These are phyloP conservation scores for Peronospora destructor DNA, from an alignment of 352 stramenopile species.

Conservation along the genomic window DNA sequence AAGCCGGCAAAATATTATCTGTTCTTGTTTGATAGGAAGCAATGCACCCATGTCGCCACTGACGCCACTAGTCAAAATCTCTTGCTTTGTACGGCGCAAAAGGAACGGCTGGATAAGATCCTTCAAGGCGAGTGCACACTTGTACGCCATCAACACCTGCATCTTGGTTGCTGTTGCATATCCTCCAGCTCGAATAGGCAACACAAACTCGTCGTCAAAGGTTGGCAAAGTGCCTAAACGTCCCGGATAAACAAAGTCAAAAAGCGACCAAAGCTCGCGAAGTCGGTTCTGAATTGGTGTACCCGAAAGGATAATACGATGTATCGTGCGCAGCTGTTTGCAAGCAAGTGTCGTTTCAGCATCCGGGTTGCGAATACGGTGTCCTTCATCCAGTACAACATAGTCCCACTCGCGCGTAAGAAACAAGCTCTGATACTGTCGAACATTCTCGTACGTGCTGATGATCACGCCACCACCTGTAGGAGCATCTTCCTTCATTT, in stretches of 20 bases:
- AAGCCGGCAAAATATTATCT: slow-evolving; percentile 96
- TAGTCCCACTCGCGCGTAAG: slow-evolving; percentile 93
- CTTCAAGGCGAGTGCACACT: slow-evolving; percentile 92
- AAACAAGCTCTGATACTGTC: slow-evolving; percentile 87
- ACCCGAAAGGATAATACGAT: slow-evolving; percentile 90
- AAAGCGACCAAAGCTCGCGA: slow-evolving; percentile 95
- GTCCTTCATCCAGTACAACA: slow-evolving; percentile 97
- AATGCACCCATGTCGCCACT: slow-evolving; percentile 11
- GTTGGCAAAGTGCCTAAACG: slow-evolving; percentile 93
- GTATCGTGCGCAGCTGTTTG: slow-evolving; percentile 87
- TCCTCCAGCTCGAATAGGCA: slow-evolving; percentile 92
- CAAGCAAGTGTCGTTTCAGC: slow-evolving; percentile 93
- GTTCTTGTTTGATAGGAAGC: slow-evolving; percentile 96
- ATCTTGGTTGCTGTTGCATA: slow-evolving; percentile 90
- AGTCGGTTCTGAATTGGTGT: slow-evolving; percentile 94
- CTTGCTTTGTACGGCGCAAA: slow-evolving; percentile 92
- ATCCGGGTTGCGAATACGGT: slow-evolving; percentile 98
- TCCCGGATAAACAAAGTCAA: slow-evolving; percentile 98
- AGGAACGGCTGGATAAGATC: slow-evolving; percentile 96
- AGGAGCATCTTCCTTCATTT: slow-evolving; percentile 7
- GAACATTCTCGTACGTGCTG: slow-evolving; percentile 96
- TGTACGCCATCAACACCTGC: slow-evolving; percentile 95
- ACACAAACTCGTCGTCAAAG: slow-evolving; percentile 96
- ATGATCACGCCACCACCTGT: slow-evolving; percentile 85
- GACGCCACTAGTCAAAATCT: slow-evolving; percentile 71